Base-by-base conservation (phyloP, 306 rosid genomes). In the Hippophae tibetana region DNA sequence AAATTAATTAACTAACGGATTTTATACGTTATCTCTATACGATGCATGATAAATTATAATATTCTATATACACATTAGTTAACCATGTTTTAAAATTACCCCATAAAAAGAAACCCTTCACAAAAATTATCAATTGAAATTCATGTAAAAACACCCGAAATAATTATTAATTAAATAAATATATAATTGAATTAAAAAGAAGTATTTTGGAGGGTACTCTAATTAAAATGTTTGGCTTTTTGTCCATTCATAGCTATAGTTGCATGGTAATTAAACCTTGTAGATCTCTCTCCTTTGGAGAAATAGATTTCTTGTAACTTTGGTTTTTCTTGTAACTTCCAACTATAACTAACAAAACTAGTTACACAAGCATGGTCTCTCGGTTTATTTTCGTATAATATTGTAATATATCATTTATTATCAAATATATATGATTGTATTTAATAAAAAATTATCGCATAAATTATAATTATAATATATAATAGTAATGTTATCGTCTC, bases 251-350 rank as follows among this genome's bases (percentile, higher is more conserved):
- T 64, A 4, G 43, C 38, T 44, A 63, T 74, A 63, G 52, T 23
- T 49, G 14, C 53, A 49, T 55, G 54, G 68, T 13, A 31, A 18
- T 18, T 18, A 18, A 31, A 31, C 38, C 38, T 31, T 2, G 38
- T 31, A 31, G 4, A 31, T 4, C 38, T 31, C 38, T 31, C 52
- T 44, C 52, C 38, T 31, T 27, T 55, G 54, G 59, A 49, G 41
- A 67, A 52, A 31, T 31, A 31, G 87, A 68, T 87, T 81, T 83
- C 89, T 87, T 85, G 89, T 72, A 67, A 80, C 74, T 68, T 79
- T 81, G 81, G 92, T 78, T 72, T 87, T 76, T 69, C 81, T 76
- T 79, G 83, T 79, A 81, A 82, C 89, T 80, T 89, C 80, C 76
- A 70, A 64, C 79, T 60, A 61, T 75, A 88, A 78, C 95, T 78